Percentiles rank a stretch among this genome's conserved stretches.
Conservation (phyloP, 768 basidiomycete genomes). For the Baorangia bicolor region DNA sequence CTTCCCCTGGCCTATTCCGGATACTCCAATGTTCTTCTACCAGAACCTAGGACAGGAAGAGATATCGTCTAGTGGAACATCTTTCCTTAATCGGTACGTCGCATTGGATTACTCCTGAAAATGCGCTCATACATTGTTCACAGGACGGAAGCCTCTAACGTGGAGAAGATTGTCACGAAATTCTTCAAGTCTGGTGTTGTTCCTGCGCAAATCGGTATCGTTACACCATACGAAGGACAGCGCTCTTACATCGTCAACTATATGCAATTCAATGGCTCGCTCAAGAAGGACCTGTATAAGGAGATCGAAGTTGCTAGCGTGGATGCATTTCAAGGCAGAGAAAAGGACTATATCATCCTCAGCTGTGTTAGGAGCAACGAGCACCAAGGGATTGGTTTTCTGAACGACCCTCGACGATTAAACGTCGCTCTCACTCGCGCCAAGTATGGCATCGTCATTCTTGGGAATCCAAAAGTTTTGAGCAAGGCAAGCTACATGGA, state of each 20-base stretch:
- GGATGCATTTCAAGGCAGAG: conserved; percentile 98
- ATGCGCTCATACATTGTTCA: conserved; percentile 5
- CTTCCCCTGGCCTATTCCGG: conserved; percentile 97
- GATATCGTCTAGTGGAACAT: conserved; percentile 97
- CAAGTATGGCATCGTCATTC: conserved; percentile 96
- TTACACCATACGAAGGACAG: conserved; percentile 99
- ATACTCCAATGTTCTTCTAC: conserved; percentile 99
- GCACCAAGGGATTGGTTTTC: conserved; percentile 98
- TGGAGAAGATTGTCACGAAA: conserved; percentile 99
- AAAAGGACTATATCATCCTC: conserved; percentile 99
- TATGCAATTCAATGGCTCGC: conserved; percentile 99
- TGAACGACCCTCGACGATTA: conserved; percentile 94
- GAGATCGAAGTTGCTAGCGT: conserved; percentile 99
- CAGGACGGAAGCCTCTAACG: conserved; percentile 97
- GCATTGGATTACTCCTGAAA: neutral
- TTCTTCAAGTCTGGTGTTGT: conserved; percentile 99
- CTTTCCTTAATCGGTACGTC: conserved; percentile 85
- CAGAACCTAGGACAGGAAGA: conserved; percentile 99
- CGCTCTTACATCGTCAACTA: conserved; percentile 98
- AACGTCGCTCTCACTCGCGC: conserved; percentile 97
- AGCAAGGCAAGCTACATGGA: conserved; percentile 75
- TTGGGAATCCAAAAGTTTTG: conserved; percentile 99
- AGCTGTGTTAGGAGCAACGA: conserved; percentile 98
- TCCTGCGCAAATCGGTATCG: conserved; percentile 94
- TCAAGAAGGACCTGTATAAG: conserved; percentile 99